A percentile compares a stretch with the other conserved stretches of the same genome.
Evolutionary conservation across 805 yeast genomes (phyloP).

Genomic region (Dipodascus albidus): DNA sequence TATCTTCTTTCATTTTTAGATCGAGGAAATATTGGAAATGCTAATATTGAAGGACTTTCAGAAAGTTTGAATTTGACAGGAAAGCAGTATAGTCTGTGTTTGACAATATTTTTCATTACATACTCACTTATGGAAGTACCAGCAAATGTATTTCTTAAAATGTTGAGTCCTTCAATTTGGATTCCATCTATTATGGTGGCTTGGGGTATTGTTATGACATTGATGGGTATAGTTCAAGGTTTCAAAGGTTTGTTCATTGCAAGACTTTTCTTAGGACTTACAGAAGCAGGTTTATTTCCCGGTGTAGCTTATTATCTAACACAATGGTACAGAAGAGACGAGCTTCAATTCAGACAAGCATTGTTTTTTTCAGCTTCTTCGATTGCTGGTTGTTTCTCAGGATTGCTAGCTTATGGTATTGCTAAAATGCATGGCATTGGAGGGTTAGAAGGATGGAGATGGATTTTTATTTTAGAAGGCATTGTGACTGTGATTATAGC

Average conservation of each 20-base stretch:
- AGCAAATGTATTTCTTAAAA: constrained; percentile 25
- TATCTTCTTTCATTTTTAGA: constrained; percentile 36
- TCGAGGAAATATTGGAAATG: constrained; percentile 37
- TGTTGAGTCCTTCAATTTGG: constrained; percentile 27
- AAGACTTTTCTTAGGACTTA: constrained; percentile 30
- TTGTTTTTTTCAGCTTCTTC: constrained; percentile 28
- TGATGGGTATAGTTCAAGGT: constrained; percentile 23
- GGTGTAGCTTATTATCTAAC: constrained; percentile 31
- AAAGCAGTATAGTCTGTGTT: constrained; percentile 33
- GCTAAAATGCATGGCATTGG: constrained; percentile 36
- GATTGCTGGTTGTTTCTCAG: constrained; percentile 30
- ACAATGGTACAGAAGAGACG: constrained; percentile 30
- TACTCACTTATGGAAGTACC: constrained; percentile 30
- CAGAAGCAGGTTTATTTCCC: constrained; percentile 35
- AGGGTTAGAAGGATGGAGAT: constrained; percentile 27
- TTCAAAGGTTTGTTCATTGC: constrained; percentile 24
- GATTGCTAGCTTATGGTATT: constrained; percentile 28
- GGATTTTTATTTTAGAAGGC: constrained; percentile 35
- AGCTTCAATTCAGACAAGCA: constrained; percentile 28
- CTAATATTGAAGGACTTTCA: constrained; percentile 35
- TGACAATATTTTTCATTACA: constrained; percentile 29
- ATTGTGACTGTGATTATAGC: constrained; percentile 28
- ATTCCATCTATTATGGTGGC: constrained; percentile 26
- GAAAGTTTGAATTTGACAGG: constrained; percentile 30
- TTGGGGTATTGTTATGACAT: constrained; percentile 30